Evolutionary conservation across 2,329 filamentous ascomycete species (phyloP), one percentile per base, ranked within the genome.

Genomic region (Alternaria ethzedia): DNA sequence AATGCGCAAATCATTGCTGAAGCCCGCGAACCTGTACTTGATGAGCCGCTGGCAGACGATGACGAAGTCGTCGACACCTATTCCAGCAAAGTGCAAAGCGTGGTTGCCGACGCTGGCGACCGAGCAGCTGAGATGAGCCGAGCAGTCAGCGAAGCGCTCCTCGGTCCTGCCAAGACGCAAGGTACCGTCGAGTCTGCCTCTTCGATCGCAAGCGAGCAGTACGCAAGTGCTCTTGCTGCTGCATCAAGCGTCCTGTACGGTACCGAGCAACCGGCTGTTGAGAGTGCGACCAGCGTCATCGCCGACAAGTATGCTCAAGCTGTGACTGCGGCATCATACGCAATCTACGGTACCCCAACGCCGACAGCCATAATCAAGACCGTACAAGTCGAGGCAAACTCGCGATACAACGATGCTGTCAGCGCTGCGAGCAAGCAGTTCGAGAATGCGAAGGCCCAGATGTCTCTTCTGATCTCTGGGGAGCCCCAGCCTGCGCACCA

Each of bases 401-500:
- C 82, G 11, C 87, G 86, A 8, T 94, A 93, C 77, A 86, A 86
- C 9, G 86, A 86, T 23, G 91, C 91, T 20, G 79, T 91, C 10
- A 87, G 86, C 46, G 83, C 86, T 44, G 92, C 91, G 5, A 87
- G 88, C n/a, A 84, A 88, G 44, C 89, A 90, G 57, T 92, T 92
- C 70, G 70, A 75, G 32, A 87, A 88, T 21, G 91, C 91, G 10
- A 87, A 89, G 71, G 90, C 90, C 1, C 84, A 88, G 25, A 83
- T 91, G 2, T 92, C 90, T 2, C 86, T 84, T 5, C 87, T 92
- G 71, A 85, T 93, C 43, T 88, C 87, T 26, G 91, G 90, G 30
- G 89, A 89, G 23, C 87, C 90, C 1, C 87, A 91, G 72, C 91
- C 91, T 8, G 85, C 87, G 5, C 89, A 93, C 65, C 84, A 92